These are phyloP conservation scores for Teunomyces pallodes DNA, from an alignment of 805 yeast species.

Conservation along the genomic window DNA sequence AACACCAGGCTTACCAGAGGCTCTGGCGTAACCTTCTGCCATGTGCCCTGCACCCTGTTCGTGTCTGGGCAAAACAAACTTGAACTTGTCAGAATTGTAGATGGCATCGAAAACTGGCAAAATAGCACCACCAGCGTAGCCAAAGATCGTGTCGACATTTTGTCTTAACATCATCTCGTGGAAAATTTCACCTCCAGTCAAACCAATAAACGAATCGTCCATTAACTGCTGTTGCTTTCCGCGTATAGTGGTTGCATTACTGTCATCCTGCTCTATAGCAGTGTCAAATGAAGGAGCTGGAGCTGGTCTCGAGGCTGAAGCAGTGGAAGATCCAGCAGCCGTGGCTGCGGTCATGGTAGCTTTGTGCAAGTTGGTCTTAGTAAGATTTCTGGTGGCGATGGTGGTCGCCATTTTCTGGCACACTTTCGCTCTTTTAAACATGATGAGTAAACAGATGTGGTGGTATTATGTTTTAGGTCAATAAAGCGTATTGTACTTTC, in stretches of 20 bases:
- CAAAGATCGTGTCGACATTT: constrained; percentile 92
- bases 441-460: too few species aligned
- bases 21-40: constrained; percentile 99
- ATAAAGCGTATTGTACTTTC: not conserved
- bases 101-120: constrained; percentile 97
- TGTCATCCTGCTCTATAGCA: constrained; percentile 15
- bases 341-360: constrained; percentile 29
- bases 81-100: constrained; percentile 83
- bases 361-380: constrained; percentile 27
- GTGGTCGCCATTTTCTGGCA: constrained; percentile 10
- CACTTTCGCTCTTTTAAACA: constrained; percentile 4
- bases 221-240: constrained; percentile 26
- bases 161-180: constrained; percentile 99
- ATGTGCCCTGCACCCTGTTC: constrained; percentile 99
- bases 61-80: constrained; percentile 90
- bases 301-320: constrained; percentile 29
- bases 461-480: not conserved
- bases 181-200: constrained; percentile 97
- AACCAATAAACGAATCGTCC: constrained; percentile 90
- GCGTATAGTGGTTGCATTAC: not conserved
- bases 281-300: constrained; percentile 54
- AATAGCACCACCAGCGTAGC: constrained; percentile 99
- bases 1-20: constrained; percentile 94
- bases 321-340: constrained; percentile 2
- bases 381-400: constrained; percentile 24